phyloP scores from a whole-genome alignment of 257 asterid genomes.

The Solanum appendiculatum region DNA sequence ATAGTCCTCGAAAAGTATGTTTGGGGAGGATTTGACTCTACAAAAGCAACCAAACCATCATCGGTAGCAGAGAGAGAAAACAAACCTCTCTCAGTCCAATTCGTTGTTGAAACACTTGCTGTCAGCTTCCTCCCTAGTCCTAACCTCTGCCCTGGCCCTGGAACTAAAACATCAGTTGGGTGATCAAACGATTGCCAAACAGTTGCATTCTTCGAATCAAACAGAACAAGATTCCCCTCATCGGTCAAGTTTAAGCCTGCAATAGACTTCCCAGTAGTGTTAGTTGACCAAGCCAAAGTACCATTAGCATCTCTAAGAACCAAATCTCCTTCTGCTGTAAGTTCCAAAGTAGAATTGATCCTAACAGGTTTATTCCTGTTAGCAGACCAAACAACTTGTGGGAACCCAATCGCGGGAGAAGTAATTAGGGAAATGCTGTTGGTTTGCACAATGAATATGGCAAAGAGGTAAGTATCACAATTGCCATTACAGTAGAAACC shows the following conservation, averaged over 20 bases:
- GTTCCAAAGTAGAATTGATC: slow-evolving; percentile 26
- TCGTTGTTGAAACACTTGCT: slow-evolving; percentile 21
- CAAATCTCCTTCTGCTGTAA: slow-evolving; percentile 26
- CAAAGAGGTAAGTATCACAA: slow-evolving; percentile 31
- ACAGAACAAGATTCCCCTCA: slow-evolving; percentile 28
- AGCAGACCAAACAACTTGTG: slow-evolving; percentile 51
- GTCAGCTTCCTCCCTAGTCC: slow-evolving; percentile 23
- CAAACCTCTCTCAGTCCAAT: slow-evolving; percentile 16
- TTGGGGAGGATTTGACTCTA: slow-evolving; percentile 19
- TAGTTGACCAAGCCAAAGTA: slow-evolving; percentile 33
- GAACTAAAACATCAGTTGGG: slow-evolving; percentile 32
- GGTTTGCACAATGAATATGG: slow-evolving; percentile 27
- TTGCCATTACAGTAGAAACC: slow-evolving; percentile 36
- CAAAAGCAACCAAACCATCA: slow-evolving; percentile 11
- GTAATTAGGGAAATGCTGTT: slow-evolving; percentile 10
- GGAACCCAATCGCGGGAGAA: slow-evolving; percentile 18
- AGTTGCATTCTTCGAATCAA: not conserved
- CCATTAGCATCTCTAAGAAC: slow-evolving; percentile 30
- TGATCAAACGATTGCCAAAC: slow-evolving; percentile 45
- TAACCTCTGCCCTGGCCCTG: slow-evolving; percentile 27
- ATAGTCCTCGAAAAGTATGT: slow-evolving; percentile 1
- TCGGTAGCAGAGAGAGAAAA: slow-evolving; percentile 5
- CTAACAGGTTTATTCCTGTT: slow-evolving; percentile 22
- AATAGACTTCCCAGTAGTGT: slow-evolving; percentile 26
- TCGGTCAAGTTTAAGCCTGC: slow-evolving; percentile 26